Conservation (phyloP, 2,329 filamentous ascomycete species). For the Diaporthe australafricana region DNA sequence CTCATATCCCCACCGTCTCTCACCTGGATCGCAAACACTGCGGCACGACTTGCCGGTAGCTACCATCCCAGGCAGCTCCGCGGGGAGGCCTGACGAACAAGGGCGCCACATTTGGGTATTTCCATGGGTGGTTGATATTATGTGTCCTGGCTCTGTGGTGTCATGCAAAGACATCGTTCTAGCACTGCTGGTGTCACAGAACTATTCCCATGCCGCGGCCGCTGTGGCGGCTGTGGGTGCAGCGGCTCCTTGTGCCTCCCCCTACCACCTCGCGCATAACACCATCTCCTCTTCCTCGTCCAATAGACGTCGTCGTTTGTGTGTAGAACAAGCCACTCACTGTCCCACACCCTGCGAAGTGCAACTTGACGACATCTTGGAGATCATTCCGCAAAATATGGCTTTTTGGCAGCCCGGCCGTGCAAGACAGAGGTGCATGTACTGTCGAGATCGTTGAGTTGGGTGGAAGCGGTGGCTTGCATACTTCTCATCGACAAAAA, state of each 20-base stretch:
- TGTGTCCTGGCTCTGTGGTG: not conserved
- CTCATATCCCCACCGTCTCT: not conserved
- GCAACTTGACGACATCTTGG: too few species aligned
- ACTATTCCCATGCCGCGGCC: not conserved
- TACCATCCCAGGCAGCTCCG: not conserved
- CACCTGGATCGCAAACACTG: not conserved
- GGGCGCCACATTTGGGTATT: not conserved
- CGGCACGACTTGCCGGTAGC: not conserved
- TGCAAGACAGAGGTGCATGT: not conserved
- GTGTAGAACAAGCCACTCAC: not conserved
- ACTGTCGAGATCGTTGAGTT: not conserved
- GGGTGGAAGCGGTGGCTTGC: not conserved
- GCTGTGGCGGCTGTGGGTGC: not conserved
- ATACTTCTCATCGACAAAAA: not conserved
- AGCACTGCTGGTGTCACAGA: not conserved
- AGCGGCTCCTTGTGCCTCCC: not conserved
- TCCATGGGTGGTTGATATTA: not conserved
- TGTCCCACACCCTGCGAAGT: too few species aligned
- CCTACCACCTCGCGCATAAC: not conserved
- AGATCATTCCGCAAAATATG: too few species aligned
- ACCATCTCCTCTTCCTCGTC: not conserved
- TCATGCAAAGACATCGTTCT: constrained; percentile 5
- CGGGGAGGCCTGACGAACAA: not conserved
- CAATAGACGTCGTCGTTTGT: not conserved
- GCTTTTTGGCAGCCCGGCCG: not conserved